Evolutionary conservation across 805 yeast species (phyloP).

Genomic region (Candida stauntonica): DNA sequence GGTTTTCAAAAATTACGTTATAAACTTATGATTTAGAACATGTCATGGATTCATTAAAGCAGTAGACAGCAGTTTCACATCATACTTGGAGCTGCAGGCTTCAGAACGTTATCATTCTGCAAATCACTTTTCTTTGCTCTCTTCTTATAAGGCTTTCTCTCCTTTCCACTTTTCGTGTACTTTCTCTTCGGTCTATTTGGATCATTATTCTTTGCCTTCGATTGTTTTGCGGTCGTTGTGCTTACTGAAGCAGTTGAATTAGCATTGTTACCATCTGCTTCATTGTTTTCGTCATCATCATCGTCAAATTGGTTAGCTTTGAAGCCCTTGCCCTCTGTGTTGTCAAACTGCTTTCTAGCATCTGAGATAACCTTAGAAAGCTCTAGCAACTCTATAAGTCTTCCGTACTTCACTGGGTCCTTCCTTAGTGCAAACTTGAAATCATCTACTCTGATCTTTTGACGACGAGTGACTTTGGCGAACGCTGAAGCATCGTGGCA

Average conservation of each 20-base stretch:
- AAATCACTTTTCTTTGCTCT: conserved; percentile 29
- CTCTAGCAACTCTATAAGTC: conserved; percentile 59
- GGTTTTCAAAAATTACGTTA: too few species aligned
- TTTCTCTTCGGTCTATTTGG: conserved; percentile 28
- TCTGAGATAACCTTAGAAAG: conserved; percentile 58
- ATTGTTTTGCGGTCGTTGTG: conserved; percentile 10
- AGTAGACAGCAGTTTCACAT: too few species aligned
- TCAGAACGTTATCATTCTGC: too few species aligned
- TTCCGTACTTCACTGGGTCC: conserved; percentile 64
- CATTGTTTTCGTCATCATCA: conserved; percentile 27
- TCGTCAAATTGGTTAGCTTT: conserved; percentile 26
- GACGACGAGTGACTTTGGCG: conserved; percentile 49
- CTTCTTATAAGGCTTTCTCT: conserved; percentile 31
- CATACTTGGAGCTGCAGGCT: conserved; percentile 16
- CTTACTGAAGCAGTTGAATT: conserved; percentile 8
- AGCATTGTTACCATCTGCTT: conserved; percentile 24
- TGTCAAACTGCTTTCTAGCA: conserved; percentile 66
- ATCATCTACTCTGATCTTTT: conserved; percentile 67
- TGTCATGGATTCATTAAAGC: too few species aligned
- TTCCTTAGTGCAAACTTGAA: conserved; percentile 64
- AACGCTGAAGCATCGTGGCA: conserved; percentile 50
- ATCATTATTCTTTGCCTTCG: conserved; percentile 15
- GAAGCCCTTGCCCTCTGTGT: conserved; percentile 44
- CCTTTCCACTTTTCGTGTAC: conserved; percentile 30
- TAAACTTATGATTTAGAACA: too few species aligned